These are phyloP conservation scores for Agapanthus africanus DNA, from an alignment of 106 monocot species.

Conservation along the genomic window DNA sequence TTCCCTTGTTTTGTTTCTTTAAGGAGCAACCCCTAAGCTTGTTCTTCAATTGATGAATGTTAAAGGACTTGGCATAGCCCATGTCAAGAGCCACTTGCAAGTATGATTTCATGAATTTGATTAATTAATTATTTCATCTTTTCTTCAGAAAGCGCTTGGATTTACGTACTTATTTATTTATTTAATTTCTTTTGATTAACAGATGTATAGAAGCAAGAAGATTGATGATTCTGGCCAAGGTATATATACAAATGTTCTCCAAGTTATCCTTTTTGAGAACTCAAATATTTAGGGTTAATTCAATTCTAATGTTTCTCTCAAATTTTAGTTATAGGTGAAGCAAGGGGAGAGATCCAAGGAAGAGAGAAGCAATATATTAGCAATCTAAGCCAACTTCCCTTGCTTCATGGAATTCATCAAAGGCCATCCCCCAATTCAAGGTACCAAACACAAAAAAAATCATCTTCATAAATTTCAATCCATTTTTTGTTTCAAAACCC, in stretches of 20 bases:
- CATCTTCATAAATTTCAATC: background rate
- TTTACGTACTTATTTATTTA: background rate
- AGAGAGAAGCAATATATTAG: constrained; percentile 13
- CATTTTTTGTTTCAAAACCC: too few species aligned
- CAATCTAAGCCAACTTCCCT: constrained; percentile 24
- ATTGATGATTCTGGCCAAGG: constrained; percentile 51
- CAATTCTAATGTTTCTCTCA: too few species aligned
- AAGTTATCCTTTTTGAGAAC: too few species aligned
- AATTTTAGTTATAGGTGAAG: constrained; percentile 16
- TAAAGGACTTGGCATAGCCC: constrained; percentile 60
- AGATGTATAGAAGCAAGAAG: constrained; percentile 88
- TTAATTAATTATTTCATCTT: too few species aligned
- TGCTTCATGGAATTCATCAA: constrained; percentile 23
- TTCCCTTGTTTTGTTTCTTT: too few species aligned
- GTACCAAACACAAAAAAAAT: constrained; percentile 2
- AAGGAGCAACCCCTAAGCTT: constrained; percentile 80
- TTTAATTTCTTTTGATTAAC: background rate
- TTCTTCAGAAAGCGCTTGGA: too few species aligned
- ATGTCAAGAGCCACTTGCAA: constrained; percentile 86
- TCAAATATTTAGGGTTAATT: too few species aligned
- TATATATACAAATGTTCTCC: constrained; percentile 3
- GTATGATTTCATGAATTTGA: too few species aligned
- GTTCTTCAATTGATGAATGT: constrained; percentile 81
- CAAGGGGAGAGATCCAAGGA: constrained; percentile 6
- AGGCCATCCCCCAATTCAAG: constrained; percentile 16